A percentile compares a stretch with the other conserved stretches of the same genome.
phyloP scores from a whole-genome alignment of 2,329 filamentous ascomycete genomes.

The Plectosphaerella cucumerina region DNA sequence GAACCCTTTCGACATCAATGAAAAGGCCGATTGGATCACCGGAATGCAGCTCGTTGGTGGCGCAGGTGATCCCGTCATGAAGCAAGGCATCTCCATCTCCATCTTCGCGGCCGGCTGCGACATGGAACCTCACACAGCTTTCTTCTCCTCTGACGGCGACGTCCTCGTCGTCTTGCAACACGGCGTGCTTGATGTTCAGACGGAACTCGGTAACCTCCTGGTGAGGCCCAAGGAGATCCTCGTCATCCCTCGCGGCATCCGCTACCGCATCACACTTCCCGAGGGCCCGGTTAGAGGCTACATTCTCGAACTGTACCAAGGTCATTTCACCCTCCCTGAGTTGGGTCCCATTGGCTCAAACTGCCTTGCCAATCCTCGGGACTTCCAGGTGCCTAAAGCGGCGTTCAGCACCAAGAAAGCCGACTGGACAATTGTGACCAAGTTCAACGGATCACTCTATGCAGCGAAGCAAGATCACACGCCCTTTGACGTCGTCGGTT shows the following conservation, averaged over 20 bases:
- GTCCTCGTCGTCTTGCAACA: constrained; percentile 64
- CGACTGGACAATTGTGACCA: constrained; percentile 43
- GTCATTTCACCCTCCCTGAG: constrained; percentile 61
- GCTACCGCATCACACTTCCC: constrained; percentile 56
- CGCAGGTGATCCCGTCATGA: constrained; percentile 67
- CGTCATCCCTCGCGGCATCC: constrained; percentile 58
- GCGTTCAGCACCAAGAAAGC: constrained; percentile 48
- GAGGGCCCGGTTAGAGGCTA: constrained; percentile 60
- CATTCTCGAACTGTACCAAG: constrained; percentile 62
- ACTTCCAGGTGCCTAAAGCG: constrained; percentile 61
- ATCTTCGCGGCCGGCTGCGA: constrained; percentile 65
- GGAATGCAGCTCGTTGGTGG: constrained; percentile 60
- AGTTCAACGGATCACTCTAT: constrained; percentile 57
- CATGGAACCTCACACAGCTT: constrained; percentile 63
- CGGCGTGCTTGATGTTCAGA: constrained; percentile 60
- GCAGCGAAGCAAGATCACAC: constrained; percentile 54
- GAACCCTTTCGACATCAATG: constrained; percentile 68
- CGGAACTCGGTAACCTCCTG: constrained; percentile 57
- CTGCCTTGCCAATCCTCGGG: constrained; percentile 60
- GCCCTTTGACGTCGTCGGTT: constrained; percentile 63
- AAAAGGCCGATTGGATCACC: constrained; percentile 35
- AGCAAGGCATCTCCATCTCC: constrained; percentile 63
- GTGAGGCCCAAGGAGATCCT: constrained; percentile 62
- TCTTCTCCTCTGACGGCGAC: constrained; percentile 68
- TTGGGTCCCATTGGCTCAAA: constrained; percentile 64